These are phyloP conservation scores for Luvunga scandens DNA, from an alignment of 345 rosid species.

Conservation along the genomic window DNA sequence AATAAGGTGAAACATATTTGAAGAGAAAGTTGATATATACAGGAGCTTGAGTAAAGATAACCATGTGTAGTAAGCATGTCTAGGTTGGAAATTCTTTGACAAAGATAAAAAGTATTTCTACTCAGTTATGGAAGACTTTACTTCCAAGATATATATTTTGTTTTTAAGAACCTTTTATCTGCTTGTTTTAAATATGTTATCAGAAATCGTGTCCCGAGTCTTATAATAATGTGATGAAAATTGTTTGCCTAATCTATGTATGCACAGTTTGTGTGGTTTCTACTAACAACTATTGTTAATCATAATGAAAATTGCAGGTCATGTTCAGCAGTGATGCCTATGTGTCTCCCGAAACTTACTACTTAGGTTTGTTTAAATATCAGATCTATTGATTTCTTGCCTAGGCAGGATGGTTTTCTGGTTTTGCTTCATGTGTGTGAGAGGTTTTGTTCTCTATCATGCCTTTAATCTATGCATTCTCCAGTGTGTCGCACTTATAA, in stretches of 20 bases:
- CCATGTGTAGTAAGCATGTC: not conserved
- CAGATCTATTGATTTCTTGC: not conserved
- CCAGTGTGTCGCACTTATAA: not conserved
- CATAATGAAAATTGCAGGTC: conserved; percentile 53
- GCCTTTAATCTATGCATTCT: not conserved
- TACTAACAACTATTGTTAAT: conserved; percentile 17
- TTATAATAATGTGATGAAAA: not conserved
- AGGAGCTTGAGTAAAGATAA: conserved; percentile 2
- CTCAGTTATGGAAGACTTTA: not conserved
- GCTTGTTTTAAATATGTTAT: not conserved
- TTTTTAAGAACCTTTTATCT: not conserved
- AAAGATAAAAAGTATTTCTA: not conserved
- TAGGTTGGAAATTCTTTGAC: not conserved
- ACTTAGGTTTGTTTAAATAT: conserved; percentile 59
- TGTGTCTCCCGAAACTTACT: conserved; percentile 89
- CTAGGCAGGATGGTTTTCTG: not conserved
- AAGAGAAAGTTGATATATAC: not conserved
- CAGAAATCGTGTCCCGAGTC: not conserved
- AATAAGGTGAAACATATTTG: conserved; percentile 56
- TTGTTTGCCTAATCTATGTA: not conserved
- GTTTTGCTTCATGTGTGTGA: not conserved
- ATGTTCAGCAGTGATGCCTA: conserved; percentile 98
- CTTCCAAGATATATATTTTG: not conserved
- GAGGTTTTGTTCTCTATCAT: not conserved
- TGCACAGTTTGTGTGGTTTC: conserved; percentile 12